Conservation (phyloP, 352 stramenopile genomes). For the Phytophthora pseudosyringae region DNA sequence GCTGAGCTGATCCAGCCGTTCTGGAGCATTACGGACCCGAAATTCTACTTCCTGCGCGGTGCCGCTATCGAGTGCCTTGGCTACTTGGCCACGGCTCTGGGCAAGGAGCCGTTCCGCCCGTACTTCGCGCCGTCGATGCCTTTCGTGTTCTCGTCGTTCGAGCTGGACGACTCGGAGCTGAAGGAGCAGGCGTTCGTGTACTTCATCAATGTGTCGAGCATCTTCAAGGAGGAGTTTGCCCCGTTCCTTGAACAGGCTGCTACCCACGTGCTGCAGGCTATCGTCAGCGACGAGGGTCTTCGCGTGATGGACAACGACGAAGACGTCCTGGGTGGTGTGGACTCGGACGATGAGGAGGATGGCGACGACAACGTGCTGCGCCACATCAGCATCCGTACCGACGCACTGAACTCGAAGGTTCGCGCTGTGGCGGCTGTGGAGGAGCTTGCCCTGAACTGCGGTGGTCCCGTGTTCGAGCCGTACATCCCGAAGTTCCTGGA, state of each 20-base stretch:
- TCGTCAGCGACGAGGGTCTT: slow-evolving; percentile 83
- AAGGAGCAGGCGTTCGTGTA: slow-evolving; percentile 98
- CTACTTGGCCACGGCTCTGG: slow-evolving; percentile 97
- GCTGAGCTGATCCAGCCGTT: slow-evolving; percentile 87
- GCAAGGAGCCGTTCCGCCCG: slow-evolving; percentile 94
- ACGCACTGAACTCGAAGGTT: slow-evolving; percentile 87
- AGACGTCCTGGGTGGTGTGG: slow-evolving; percentile 70
- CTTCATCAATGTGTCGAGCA: slow-evolving; percentile 98
- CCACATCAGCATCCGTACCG: slow-evolving; percentile 89
- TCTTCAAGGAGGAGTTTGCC: slow-evolving; percentile 97
- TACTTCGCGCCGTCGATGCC: slow-evolving; percentile 96
- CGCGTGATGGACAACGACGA: slow-evolving; percentile 76
- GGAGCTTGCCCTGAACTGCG: slow-evolving; percentile 84
- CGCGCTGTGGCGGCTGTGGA: slow-evolving; percentile 84
- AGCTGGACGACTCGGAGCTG: slow-evolving; percentile 95
- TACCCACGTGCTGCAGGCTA: slow-evolving; percentile 69
- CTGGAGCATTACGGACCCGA: slow-evolving; percentile 93
- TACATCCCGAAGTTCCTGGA: slow-evolving; percentile 88
- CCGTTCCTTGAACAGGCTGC: slow-evolving; percentile 90
- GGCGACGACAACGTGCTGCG: slow-evolving; percentile 70
- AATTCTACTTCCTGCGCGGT: slow-evolving; percentile 94
- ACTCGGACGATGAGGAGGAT: slow-evolving; percentile 85
- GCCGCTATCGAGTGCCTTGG: slow-evolving; percentile 98
- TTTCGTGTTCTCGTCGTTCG: slow-evolving; percentile 94
- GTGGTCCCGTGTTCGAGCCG: slow-evolving; percentile 73